These are phyloP conservation scores for Sphagnum contortum DNA, from an alignment of 225 moss, liverwort and hornwort species.

Conservation along the genomic window DNA sequence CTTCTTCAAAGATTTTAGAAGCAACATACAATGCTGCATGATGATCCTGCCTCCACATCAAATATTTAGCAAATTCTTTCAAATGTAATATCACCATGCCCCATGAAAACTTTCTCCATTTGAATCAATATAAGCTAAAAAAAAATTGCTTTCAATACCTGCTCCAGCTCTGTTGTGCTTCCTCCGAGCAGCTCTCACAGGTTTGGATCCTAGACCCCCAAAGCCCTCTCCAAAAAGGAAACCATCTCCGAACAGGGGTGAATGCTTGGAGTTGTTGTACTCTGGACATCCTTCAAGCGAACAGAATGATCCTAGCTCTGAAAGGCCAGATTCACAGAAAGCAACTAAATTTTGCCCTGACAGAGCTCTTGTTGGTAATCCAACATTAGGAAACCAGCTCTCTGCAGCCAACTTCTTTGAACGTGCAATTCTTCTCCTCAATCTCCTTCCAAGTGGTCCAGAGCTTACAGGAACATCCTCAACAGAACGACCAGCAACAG, in stretches of 20 bases:
- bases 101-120: background rate
- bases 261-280: slow-evolving; percentile 18
- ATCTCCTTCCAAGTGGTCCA: slow-evolving; percentile 24
- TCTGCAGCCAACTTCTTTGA: slow-evolving; percentile 29
- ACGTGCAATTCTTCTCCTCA: slow-evolving; percentile 23
- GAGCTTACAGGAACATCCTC: slow-evolving; percentile 20
- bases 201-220: slow-evolving; percentile 19
- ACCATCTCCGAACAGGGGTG: slow-evolving; percentile 24
- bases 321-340: slow-evolving; percentile 26
- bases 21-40: too few species aligned
- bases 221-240: slow-evolving; percentile 21
- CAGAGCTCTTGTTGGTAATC: slow-evolving; percentile 18
- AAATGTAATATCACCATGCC: too few species aligned
- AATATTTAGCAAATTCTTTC: too few species aligned
- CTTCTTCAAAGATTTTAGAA: too few species aligned
- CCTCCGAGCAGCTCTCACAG: slow-evolving; percentile 16
- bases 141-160: slow-evolving; percentile 2
- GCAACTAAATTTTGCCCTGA: slow-evolving; percentile 23
- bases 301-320: slow-evolving; percentile 29
- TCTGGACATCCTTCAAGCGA: slow-evolving; percentile 25
- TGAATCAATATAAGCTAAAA: background rate
- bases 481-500: slow-evolving; percentile 19
- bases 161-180: slow-evolving; percentile 21
- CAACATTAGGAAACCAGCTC: slow-evolving; percentile 29
- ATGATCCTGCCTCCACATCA: too few species aligned